These are phyloP conservation scores for Pichia sp. DNA, from an alignment of 1,139 yeast genomes.

Conservation along the genomic window DNA sequence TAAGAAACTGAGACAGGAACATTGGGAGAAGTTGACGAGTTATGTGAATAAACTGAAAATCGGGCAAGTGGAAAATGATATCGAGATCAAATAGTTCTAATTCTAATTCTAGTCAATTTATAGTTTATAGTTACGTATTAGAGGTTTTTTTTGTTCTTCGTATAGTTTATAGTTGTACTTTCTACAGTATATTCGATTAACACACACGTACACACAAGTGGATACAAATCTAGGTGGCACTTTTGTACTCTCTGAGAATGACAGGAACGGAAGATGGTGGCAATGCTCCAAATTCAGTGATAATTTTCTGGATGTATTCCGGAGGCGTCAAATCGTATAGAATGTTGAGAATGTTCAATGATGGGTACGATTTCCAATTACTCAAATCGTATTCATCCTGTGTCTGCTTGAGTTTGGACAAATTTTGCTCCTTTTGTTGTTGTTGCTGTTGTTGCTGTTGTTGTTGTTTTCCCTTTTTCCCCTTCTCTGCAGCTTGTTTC, in stretches of 20 bases:
- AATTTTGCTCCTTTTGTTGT: constrained; percentile 11
- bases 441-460: constrained; percentile 11
- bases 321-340: constrained; percentile 96
- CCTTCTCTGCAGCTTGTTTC: constrained; percentile 15
- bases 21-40: constrained; percentile 68
- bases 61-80: constrained; percentile 20
- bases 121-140: no score
- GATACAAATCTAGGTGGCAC: constrained; percentile 31
- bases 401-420: not conserved
- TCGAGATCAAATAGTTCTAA: constrained; percentile 22
- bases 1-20: constrained; percentile 57
- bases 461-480: constrained; percentile 20
- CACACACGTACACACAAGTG: no score
- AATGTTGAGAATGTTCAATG: constrained; percentile 71
- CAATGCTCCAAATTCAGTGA: constrained; percentile 91
- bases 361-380: constrained; percentile 58
- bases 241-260: constrained; percentile 84
- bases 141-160: no score
- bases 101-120: not conserved
- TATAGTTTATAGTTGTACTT: no score
- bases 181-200: no score
- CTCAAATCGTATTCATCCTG: constrained; percentile 38
- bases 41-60: constrained; percentile 40
- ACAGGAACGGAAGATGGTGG: constrained; percentile 99
- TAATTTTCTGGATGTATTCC: constrained; percentile 85